Percentiles rank a stretch among this genome's conserved stretches.
Evolutionary conservation across 352 stramenopile genomes (phyloP).

Genomic region (Phytophthora pluvialis): DNA sequence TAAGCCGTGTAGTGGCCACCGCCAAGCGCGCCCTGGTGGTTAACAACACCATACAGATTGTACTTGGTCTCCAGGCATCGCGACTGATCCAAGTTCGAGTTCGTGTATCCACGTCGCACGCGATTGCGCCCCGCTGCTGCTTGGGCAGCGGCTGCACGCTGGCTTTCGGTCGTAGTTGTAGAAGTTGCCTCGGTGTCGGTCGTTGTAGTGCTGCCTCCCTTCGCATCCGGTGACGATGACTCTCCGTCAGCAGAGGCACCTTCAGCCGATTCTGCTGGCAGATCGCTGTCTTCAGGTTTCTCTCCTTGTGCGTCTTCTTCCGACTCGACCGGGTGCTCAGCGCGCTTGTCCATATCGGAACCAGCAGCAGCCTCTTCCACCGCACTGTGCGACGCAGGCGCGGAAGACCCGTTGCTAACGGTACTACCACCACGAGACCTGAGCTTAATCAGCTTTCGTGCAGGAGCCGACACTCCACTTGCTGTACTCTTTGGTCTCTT

Average conservation of each 20-base stretch:
- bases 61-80: slow-evolving; percentile 89
- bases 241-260: slow-evolving; percentile 14
- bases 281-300: slow-evolving; percentile 29
- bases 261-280: slow-evolving; percentile 18
- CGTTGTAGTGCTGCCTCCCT: slow-evolving; percentile 11
- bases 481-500: slow-evolving; percentile 50
- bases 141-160: slow-evolving; percentile 32
- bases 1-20: slow-evolving; percentile 91
- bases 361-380: slow-evolving; percentile 17
- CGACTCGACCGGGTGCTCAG: slow-evolving; percentile 10
- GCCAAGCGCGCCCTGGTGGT: slow-evolving; percentile 87
- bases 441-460: slow-evolving; percentile 43
- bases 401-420: slow-evolving; percentile 25
- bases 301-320: slow-evolving; percentile 23
- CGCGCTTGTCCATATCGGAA: slow-evolving; percentile 12
- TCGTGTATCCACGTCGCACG: slow-evolving; percentile 84
- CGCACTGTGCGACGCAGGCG: slow-evolving; percentile 20
- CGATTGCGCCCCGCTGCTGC: slow-evolving; percentile 62
- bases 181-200: slow-evolving; percentile 19
- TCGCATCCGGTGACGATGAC: slow-evolving; percentile 15
- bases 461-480: slow-evolving; percentile 22
- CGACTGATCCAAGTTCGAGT: slow-evolving; percentile 89
- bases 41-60: slow-evolving; percentile 89
- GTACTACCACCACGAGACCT: slow-evolving; percentile 35
- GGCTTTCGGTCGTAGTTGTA: slow-evolving; percentile 29